phyloP scores from a whole-genome alignment of 148 eudicot genomes.

The Heliamphora exappendiculata region DNA sequence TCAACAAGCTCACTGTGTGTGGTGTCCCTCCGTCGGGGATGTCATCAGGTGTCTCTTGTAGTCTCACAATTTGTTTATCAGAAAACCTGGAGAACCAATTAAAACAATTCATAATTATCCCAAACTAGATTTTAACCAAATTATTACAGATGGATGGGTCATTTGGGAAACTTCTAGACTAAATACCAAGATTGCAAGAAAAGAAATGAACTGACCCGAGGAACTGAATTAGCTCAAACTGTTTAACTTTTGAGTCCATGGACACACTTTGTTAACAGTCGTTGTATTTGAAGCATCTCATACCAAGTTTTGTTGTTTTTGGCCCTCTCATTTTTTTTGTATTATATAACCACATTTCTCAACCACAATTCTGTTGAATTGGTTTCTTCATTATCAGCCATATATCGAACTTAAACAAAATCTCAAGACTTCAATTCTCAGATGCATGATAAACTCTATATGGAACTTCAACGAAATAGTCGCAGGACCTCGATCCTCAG shows the following conservation, averaged over 20 bases:
- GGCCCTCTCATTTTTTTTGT: background rate
- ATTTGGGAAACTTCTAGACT: background rate
- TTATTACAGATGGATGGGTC: background rate
- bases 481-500: no score
- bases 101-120: background rate
- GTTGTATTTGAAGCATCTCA: background rate
- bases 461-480: no score
- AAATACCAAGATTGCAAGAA: background rate
- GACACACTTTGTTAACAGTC: background rate
- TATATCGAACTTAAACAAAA: background rate
- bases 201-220: background rate
- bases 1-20: slow-evolving; percentile 93
- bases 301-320: background rate
- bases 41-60: slow-evolving; percentile 98
- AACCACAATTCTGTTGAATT: background rate
- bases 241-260: background rate
- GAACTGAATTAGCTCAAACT: background rate
- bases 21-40: slow-evolving; percentile 99
- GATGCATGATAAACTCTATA: background rate
- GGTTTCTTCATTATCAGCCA: background rate
- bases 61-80: slow-evolving; percentile 90
- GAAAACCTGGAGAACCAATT: slow-evolving; percentile 50
- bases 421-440: background rate
- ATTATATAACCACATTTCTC: background rate
- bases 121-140: background rate